These are phyloP conservation scores for Dendrostoma leiphaemia DNA, from an alignment of 2,329 filamentous ascomycete genomes.

Conservation along the genomic window DNA sequence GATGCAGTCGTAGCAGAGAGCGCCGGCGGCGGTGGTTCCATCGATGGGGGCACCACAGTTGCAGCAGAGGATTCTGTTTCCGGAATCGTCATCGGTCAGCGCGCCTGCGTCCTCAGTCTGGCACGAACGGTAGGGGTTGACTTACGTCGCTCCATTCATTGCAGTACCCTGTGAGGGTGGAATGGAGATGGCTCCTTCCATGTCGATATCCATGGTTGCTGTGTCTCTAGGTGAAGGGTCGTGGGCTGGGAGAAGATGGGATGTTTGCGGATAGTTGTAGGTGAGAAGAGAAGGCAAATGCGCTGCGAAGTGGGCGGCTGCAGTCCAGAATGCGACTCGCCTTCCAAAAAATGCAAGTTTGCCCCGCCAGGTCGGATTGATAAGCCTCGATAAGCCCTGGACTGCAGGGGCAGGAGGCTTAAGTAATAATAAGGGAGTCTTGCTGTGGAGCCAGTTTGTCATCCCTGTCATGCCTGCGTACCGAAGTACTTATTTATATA, in stretches of 20 bases:
- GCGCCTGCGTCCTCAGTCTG: not conserved
- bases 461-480: no score
- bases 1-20: slow-evolving; percentile 93
- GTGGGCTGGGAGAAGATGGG: not conserved
- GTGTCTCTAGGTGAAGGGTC: not conserved
- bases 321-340: not conserved
- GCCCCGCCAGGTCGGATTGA: slow-evolving; percentile 18
- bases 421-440: not conserved
- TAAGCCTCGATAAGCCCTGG: slow-evolving; percentile 21
- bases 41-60: slow-evolving; percentile 97
- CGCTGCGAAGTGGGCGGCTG: not conserved
- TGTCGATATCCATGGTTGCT: slow-evolving; percentile 41
- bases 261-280: not conserved
- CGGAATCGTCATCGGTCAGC: not conserved
- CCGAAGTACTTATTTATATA: no score
- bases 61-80: slow-evolving; percentile 82
- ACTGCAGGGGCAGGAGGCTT: not conserved
- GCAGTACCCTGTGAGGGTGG: slow-evolving; percentile 28
- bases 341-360: slow-evolving; percentile 17
- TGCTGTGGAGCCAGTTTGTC: no score
- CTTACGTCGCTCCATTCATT: slow-evolving; percentile 39
- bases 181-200: slow-evolving; percentile 42
- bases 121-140: slow-evolving; percentile 16
- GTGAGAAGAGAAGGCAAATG: not conserved
- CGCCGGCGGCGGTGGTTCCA: slow-evolving; percentile 80